Base-by-base conservation (phyloP, 805 yeast species). In the Wickerhamomyces chambardii region DNA sequence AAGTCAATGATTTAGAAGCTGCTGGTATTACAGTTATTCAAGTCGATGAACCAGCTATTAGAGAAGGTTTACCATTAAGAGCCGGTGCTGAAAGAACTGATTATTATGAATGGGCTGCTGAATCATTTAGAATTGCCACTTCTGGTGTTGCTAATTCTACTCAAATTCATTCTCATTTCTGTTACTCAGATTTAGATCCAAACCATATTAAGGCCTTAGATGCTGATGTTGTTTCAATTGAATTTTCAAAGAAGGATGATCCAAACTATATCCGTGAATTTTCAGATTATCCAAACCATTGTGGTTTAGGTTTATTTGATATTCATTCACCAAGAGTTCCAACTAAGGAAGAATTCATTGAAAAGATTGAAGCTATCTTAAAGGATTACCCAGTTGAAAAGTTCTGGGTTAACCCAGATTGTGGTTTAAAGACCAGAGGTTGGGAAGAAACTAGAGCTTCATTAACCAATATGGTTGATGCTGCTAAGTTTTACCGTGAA, bases 371-470 rank as follows among this genome's bases (percentile, higher is more conserved):
- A 61, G 92, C 86, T 65, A 89, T 92, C 73, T 73, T 92, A 69
- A 86, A 87, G 75, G 92, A 84, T 43, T 90, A 90, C 77, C 97
- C 97, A 64, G 94, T 92, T 62, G 85, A 84, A 67, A 90, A 89
- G 70, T 84, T 92, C 79, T 92, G 98, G 98, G 95, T 92, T 63
- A 92, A 92, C 94, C 98, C 98, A 61, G 98, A 92, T 75, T 92
- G 98, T 80, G 98, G 98, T 79, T 80, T 92, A 68, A 92, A 92
- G 84, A 92, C 98, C 66, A 89, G 98, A 82, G 95, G 95, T 56
- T 92, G 98, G 98, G 86, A 84, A 55, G 98, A 92, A 78, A 85
- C 90, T 56, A 86, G 71, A 63, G 87, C 80, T 61, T 86, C 95
- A 58, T 81, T 92, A 69, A 84, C 95, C 66, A 84, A 92, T 73